Percentiles rank a stretch among this genome's conserved stretches.
Evolutionary conservation across 306 rosid species (phyloP).

Genomic region (Fragaria nilgerrensis): DNA sequence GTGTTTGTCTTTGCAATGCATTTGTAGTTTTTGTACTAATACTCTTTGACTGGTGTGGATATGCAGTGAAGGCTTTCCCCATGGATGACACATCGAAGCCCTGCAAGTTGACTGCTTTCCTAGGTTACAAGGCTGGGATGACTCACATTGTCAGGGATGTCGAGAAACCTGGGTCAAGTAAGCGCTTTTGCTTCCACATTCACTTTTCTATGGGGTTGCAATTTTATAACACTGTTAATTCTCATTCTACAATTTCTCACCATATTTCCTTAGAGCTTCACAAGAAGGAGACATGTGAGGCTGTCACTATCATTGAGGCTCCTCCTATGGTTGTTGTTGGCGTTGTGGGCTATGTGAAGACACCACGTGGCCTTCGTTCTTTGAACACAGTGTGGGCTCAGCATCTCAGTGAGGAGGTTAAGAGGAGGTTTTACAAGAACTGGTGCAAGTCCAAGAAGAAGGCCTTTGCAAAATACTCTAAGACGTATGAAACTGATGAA

Average conservation of each 20-base stretch:
- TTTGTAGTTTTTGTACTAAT: background rate
- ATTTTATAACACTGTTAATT: too few species aligned
- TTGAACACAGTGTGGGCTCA: slow-evolving; percentile 84
- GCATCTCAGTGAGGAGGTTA: slow-evolving; percentile 78
- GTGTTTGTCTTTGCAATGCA: too few species aligned
- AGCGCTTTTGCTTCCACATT: background rate
- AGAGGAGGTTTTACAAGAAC: slow-evolving; percentile 79
- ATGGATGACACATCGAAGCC: slow-evolving; percentile 68
- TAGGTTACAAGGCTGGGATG: slow-evolving; percentile 92
- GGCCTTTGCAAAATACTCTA: slow-evolving; percentile 73
- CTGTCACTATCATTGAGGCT: slow-evolving; percentile 74
- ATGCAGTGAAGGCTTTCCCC: slow-evolving; percentile 86
- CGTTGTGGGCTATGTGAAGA: slow-evolving; percentile 77
- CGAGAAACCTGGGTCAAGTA: slow-evolving; percentile 84
- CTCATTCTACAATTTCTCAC: too few species aligned
- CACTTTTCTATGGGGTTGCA: background rate
- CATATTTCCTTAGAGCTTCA: slow-evolving; percentile 50
- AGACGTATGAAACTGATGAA: slow-evolving; percentile 64
- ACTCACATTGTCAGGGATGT: slow-evolving; percentile 89
- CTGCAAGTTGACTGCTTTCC: slow-evolving; percentile 69
- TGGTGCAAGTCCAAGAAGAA: slow-evolving; percentile 94
- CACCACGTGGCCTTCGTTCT: slow-evolving; percentile 79
- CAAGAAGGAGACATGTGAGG: slow-evolving; percentile 90
- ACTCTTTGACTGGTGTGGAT: background rate
- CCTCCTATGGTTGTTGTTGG: slow-evolving; percentile 87